A percentile compares a stretch with the other conserved stretches of the same genome.
Conservation (phyloP, 345 rosid genomes). For the Syzygium grande region DNA sequence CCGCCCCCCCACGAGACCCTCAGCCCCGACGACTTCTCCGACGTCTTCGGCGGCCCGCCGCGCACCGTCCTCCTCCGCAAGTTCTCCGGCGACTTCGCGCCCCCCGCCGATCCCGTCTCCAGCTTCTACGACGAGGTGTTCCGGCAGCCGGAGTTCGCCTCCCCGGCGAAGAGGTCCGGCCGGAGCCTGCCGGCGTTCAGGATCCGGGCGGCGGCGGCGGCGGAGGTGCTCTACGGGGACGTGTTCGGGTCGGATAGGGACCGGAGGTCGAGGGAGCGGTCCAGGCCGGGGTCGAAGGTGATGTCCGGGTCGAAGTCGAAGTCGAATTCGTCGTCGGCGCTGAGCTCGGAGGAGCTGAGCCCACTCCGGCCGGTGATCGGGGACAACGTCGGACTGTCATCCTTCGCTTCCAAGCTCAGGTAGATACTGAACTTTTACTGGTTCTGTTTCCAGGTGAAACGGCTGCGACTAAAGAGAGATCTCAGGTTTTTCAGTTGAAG, state of each 20-base stretch:
- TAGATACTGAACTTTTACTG: not conserved
- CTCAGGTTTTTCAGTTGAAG: not conserved
- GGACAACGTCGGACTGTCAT: slow-evolving; percentile 59
- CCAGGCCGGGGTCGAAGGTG: slow-evolving; percentile 40
- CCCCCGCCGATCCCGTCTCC: slow-evolving; percentile 2
- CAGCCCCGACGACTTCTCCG: slow-evolving; percentile 60
- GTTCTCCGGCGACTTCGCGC: slow-evolving; percentile 48
- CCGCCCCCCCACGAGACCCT: slow-evolving; percentile 6
- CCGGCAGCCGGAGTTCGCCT: slow-evolving; percentile 26
- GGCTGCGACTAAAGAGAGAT: not conserved
- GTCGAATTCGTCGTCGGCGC: slow-evolving; percentile 67
- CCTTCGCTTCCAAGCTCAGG: slow-evolving; percentile 87
- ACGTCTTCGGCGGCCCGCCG: slow-evolving; percentile 94
- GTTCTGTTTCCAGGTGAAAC: not conserved
- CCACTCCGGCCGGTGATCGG: slow-evolving; percentile 53
- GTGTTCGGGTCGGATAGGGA: slow-evolving; percentile 43
- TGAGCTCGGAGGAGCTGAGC: slow-evolving; percentile 76
- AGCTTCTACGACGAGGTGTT: slow-evolving; percentile 68
- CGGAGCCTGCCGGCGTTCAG: slow-evolving; percentile 55
- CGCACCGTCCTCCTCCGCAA: slow-evolving; percentile 49
- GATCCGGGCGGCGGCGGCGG: slow-evolving; percentile 41
- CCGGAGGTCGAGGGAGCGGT: slow-evolving; percentile 38
- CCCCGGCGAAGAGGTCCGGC: slow-evolving; percentile 29
- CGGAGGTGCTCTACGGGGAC: slow-evolving; percentile 53
- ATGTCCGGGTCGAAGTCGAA: slow-evolving; percentile 44